Evolutionary conservation across 129 eudicot genomes (phyloP).

Genomic region (Tagetes patula): DNA sequence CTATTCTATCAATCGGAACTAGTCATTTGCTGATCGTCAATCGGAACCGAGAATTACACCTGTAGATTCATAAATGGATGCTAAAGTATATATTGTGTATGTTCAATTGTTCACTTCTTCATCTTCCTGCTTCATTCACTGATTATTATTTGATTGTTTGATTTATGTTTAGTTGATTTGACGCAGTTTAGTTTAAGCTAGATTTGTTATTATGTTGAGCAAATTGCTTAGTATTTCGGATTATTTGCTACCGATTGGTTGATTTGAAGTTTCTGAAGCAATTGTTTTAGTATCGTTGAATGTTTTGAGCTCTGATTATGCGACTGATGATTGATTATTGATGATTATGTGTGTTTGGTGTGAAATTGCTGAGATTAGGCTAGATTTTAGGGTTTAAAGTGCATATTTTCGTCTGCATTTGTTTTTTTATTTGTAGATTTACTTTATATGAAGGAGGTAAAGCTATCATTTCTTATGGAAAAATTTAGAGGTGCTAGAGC

Average conservation of each 20-base stretch:
- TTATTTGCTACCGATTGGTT: slow-evolving; percentile 1
- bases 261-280: slow-evolving; percentile 5
- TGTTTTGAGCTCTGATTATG: not conserved
- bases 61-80: slow-evolving; percentile 47
- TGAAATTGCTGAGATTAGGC: not conserved
- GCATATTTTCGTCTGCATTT: slow-evolving; percentile 1
- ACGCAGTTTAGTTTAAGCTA: not conserved
- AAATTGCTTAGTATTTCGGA: not conserved
- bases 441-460: not conserved
- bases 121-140: not conserved
- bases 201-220: not conserved
- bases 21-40: not conserved
- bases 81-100: slow-evolving; percentile 69
- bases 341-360: slow-evolving; percentile 8
- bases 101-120: slow-evolving; percentile 20
- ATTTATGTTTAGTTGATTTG: not conserved
- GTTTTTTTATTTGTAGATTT: slow-evolving; percentile 19
- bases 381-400: not conserved
- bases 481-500: not conserved
- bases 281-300: slow-evolving; percentile 10
- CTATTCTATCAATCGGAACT: not conserved
- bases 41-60: not conserved
- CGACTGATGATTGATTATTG: not conserved
- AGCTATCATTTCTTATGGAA: not conserved
- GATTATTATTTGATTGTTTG: not conserved